Base-by-base conservation (phyloP, 2,329 filamentous ascomycete species). In the Penicillium sp. region DNA sequence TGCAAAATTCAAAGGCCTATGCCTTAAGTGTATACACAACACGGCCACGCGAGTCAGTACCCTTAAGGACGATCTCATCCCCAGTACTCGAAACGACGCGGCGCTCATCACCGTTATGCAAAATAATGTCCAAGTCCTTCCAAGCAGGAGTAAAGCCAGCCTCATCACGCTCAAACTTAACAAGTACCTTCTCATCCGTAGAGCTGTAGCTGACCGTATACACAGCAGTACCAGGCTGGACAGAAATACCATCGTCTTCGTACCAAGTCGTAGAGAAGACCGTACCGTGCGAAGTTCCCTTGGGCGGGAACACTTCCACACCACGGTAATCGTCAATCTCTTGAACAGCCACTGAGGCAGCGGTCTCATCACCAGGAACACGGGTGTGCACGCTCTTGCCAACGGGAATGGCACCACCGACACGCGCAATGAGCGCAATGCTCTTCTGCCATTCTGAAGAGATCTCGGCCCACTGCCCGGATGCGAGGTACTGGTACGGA, bases 201-300 rank as follows among this genome's bases (percentile, higher is more conserved):
- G 76, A 75, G 37, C 68, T 68, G 57, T 82, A 82, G 27, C 52
- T 67, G 31, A 81, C 39, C 1, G 68, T 76, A 57, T 80, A 80
- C 6, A 58, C 67, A 0, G 78, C 74, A 23, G 79, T 74, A 18
- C 65, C 61, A 3, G 75, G 70, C 5, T 70, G 56, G 8, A 76
- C 73, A 9, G 80, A 79, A 29, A 84, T 76, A 0, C 82, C 82
- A 66, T 85, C 82, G 57, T 85, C 82, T 64, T 85, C 82, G 46
- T 77, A 77, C 82, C 82, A 85, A 0, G 69, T 76, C 15, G 69
- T 76, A 16, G 56, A 57, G 56, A 73, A 80, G 8, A 67, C 72
- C 15, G 64, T 67, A 0, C 69, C 75, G 38, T 73, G 67, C 3
- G 71, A 75, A 25, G 68, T 73, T 0, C 72, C 72, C 27, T 69